Percentiles rank a stretch among this genome's conserved stretches.
phyloP scores from a whole-genome alignment of 2,329 filamentous ascomycete genomes.

The Blastomyces gilchristii region DNA sequence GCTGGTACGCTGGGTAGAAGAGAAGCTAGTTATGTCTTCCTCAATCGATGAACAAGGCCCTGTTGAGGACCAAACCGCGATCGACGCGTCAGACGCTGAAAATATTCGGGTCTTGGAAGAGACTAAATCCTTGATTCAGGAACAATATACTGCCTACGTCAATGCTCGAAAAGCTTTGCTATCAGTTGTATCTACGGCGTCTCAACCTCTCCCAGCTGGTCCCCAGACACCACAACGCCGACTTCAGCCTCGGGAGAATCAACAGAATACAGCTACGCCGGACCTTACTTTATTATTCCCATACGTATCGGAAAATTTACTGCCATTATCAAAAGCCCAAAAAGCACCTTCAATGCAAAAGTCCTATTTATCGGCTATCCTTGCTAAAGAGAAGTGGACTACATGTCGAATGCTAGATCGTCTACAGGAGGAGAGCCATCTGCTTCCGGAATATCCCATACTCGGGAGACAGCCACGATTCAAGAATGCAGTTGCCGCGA shows the following conservation, averaged over 20 bases:
- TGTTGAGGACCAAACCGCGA: constrained; percentile 21
- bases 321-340: constrained; percentile 29
- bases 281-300: constrained; percentile 18
- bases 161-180: constrained; percentile 29
- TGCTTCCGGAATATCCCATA: constrained; percentile 35
- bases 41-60: constrained; percentile 24
- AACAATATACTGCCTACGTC: constrained; percentile 30
- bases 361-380: constrained; percentile 28
- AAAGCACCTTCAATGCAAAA: constrained; percentile 30
- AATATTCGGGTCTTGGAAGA: constrained; percentile 23
- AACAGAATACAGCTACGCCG: background rate
- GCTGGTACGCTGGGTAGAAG: constrained; percentile 43
- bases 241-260: background rate
- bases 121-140: constrained; percentile 25
- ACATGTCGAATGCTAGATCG: constrained; percentile 30
- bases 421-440: constrained; percentile 33
- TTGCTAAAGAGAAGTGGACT: constrained; percentile 31
- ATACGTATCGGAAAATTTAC: constrained; percentile 25
- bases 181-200: constrained; percentile 27
- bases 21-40: constrained; percentile 31
- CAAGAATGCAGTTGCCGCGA: constrained; percentile 25
- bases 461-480: constrained; percentile 28
- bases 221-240: constrained; percentile 9
- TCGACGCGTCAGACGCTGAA: constrained; percentile 19
- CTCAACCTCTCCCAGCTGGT: constrained; percentile 24